Base-by-base conservation (phyloP, 495 filamentous ascomycete species). In the Penicillium psychrofluorescens region DNA sequence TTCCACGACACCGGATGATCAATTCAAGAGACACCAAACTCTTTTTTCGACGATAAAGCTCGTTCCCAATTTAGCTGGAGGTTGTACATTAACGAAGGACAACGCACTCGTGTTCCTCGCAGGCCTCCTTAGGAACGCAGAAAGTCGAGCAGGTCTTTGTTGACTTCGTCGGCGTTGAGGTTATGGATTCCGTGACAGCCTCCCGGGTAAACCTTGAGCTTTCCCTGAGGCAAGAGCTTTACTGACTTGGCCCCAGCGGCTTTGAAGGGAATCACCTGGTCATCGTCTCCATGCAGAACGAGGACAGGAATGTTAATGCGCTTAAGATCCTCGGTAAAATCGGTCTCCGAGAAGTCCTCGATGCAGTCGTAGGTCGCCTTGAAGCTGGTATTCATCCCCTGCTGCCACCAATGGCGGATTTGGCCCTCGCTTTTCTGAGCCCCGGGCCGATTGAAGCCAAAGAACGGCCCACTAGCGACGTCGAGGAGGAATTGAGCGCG, bases 381-480 rank as follows among this genome's bases (percentile, higher is more conserved):
- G 43, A 65, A 64, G 29, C 65, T 56, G 22, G 58, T 51, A 41
- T 53, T 56, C 66, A 72, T 70, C n/a, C 66, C 55, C 49, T 67
- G 63, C 41, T 53, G 46, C 50, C 57, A 72, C 68, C 66, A 72
- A 37, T 53, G 62, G 6, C 66, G 46, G 36, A 72, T 63, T 16
- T 64, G 54, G 0, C 63, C 66, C 41, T 66, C 55, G 34, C 56
- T 63, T 33, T 49, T 51, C 48, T 56, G 49, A 7, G 49, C 59
- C 15, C 56, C 55, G 29, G 59, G 47, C n/a, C 59, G 58, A 40
- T 72, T 70, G 40, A 65, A 70, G 7, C 56, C 58, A 39, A 70
- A 70, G 51, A 70, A 72, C n/a, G 67, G 65, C 10, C 65, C 63
- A 8, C 49, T 63, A 6, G 65, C 64, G 29, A 71, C 54, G 43